phyloP scores from a whole-genome alignment of 2,329 filamentous ascomycete species.

The Botrytis squamosa region DNA sequence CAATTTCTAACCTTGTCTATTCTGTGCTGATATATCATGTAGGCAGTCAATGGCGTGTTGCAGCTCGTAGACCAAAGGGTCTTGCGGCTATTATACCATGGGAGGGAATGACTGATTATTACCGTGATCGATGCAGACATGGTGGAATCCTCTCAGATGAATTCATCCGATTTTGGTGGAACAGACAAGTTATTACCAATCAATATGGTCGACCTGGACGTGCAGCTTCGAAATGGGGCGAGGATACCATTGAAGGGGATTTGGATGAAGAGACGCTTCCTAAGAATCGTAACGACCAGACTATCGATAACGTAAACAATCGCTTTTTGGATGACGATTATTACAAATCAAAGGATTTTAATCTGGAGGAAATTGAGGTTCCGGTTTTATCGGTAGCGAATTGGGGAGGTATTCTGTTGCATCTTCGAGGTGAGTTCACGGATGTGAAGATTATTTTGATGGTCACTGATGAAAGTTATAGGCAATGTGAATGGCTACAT shows the following conservation, averaged over 20 bases:
- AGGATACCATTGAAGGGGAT: neutral
- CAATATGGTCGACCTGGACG: neutral
- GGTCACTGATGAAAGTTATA: neutral
- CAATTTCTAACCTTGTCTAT: constrained; percentile 20
- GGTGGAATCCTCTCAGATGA: constrained; percentile 54
- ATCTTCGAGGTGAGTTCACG: neutral
- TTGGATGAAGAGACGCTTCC: neutral
- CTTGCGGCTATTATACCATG: neutral
- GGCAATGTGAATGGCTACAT: constrained; percentile 28
- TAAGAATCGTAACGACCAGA: neutral
- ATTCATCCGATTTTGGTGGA: neutral
- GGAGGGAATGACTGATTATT: neutral
- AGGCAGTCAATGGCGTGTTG: constrained; percentile 51
- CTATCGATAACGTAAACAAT: neutral
- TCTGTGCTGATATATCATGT: neutral
- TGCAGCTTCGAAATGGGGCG: neutral
- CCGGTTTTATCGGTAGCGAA: neutral
- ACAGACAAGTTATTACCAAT: neutral
- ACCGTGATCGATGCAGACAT: constrained; percentile 50
- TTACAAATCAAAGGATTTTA: neutral
- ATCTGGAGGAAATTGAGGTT: neutral
- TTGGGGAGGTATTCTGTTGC: neutral
- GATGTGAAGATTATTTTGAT: neutral
- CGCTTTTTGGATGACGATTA: neutral
- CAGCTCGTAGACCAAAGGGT: constrained; percentile 41